Evolutionary conservation across 1,284 basidiomycete species (phyloP), one percentile per base, ranked within the genome.

Genomic region (Leccinum subspadiceum): DNA sequence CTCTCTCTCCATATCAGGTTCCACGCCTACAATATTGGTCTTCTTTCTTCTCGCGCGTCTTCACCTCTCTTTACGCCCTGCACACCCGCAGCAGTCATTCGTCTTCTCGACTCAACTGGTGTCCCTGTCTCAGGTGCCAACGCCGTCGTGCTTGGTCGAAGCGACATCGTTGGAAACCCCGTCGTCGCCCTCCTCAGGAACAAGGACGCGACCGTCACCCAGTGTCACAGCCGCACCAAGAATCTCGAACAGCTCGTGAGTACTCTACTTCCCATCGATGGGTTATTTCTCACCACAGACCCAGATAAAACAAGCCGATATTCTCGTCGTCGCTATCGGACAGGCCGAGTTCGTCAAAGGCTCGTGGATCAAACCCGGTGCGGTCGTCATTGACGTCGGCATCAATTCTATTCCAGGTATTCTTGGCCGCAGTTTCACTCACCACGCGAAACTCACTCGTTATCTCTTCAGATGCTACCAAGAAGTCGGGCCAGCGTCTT

Each of bases 21-120:
- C 83, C 95, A 98, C 79, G 94, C 96, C 5, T 96, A 98, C 77
- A 99, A 99, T 78, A 98, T 99, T 67, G 97, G 97, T 29, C 91
- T 95, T 68, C 84, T 99, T 54, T 90, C 92, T 52, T 97, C 94
- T 61, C 90, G 95, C 67, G 92, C 95, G 52, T 89, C 92, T 31
- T 87, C 87, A 29, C 97, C 97, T 29, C 83, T 96, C 61, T 98
- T 98, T 77, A 81, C 88, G 8, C 96, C 97, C 22, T 99, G 97
- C 80, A 99, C 97, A 8, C 97, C 97, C 1, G 89, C 94, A 24
- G 97, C 94, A 35, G 90, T 96, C 59, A 90, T 98, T 70, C 86
- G 87, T 66, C 86, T 99, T 50, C 84, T 99, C 66, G 93, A 98
- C 70, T 86, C 86, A 15, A 94, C 93, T 20, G 89, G 87, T 15